Percentiles rank a stretch among this genome's conserved stretches.
These are phyloP conservation scores for Euphorbia lathyris DNA, from an alignment of 345 rosid species.

Conservation along the genomic window DNA sequence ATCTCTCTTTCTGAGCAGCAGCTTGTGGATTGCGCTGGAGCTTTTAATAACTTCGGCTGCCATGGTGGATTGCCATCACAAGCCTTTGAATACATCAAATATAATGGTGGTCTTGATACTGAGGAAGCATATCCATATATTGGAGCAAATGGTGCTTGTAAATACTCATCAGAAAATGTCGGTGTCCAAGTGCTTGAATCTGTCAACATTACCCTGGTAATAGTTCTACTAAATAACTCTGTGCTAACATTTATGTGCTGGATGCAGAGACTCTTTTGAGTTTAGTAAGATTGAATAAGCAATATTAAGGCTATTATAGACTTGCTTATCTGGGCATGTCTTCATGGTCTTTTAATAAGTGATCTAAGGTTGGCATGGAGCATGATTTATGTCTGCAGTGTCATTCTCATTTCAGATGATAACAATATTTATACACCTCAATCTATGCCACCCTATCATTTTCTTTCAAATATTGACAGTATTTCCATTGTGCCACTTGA, in stretches of 20 bases:
- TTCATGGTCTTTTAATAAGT: neutral
- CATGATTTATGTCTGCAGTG: neutral
- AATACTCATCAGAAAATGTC: conserved; percentile 68
- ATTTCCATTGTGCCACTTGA: neutral
- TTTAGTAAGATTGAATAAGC: neutral
- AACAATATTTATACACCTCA: neutral
- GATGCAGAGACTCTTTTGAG: neutral
- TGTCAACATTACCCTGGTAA: conserved; percentile 86
- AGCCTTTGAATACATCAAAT: conserved; percentile 92
- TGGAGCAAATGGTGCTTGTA: conserved; percentile 59
- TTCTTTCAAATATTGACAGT: neutral
- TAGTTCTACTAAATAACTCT: neutral
- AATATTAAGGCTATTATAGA: neutral
- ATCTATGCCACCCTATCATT: neutral
- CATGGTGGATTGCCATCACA: conserved; percentile 95
- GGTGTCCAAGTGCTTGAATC: conserved; percentile 67
- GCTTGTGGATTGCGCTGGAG: conserved; percentile 95
- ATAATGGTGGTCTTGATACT: conserved; percentile 91
- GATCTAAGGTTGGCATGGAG: neutral
- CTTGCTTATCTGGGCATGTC: neutral
- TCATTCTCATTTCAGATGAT: neutral
- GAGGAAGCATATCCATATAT: conserved; percentile 86
- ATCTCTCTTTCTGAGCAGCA: conserved; percentile 94
- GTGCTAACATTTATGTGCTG: neutral
- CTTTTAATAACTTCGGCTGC: conserved; percentile 89